Base-by-base conservation (phyloP, 805 yeast genomes). In the Nakazawaea pomicola region DNA sequence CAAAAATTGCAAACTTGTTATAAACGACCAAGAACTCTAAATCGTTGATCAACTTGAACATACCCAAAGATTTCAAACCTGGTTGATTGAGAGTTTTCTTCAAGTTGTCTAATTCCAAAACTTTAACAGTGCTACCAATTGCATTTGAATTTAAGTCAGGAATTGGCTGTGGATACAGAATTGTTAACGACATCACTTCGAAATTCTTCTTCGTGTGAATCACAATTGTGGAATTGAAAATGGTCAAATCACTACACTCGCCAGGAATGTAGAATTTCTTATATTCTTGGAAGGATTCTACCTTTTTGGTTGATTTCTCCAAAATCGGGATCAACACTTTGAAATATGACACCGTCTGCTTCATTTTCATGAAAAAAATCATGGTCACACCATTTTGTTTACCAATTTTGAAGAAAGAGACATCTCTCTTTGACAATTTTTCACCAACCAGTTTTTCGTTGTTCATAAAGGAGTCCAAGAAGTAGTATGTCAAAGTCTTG, bases 141-240 rank as follows among this genome's bases (percentile, higher is more conserved):
- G 32, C n/a, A 50, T 31, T 17, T 23, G 36, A 8, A 49, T 36
- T 14, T 52, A 76, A 60, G 35, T 68, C 73, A 6, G 91, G 90
- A 3, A 77, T 68, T 1, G 80, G 70, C 40, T 79, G 64, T 1
- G 81, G 74, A 23, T 78, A 68, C 16, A 72, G 62, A 32, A 75
- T 73, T 44, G 80, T 80, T 38, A 83, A 65, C 4, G 81, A 73
- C 49, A 78, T 64, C 21, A 83, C 70, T 45, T 83, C 81, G 48
- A 82, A 79, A 0, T 90, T 90, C 50, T 76, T 74, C 14, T 72
- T 62, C 0, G 88, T 72, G 51, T 82, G 84, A 1, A 82, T 73
- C 0, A 86, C 77, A 56, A 85, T 72, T 38, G 85, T 71, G 16
- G 77, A 74, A 45, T 79, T 76, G 61, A 86, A 78, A 2, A 83